Evolutionary conservation across 805 yeast genomes (phyloP), one percentile per base, ranked within the genome.

Genomic region (Ogataea philodendri): DNA sequence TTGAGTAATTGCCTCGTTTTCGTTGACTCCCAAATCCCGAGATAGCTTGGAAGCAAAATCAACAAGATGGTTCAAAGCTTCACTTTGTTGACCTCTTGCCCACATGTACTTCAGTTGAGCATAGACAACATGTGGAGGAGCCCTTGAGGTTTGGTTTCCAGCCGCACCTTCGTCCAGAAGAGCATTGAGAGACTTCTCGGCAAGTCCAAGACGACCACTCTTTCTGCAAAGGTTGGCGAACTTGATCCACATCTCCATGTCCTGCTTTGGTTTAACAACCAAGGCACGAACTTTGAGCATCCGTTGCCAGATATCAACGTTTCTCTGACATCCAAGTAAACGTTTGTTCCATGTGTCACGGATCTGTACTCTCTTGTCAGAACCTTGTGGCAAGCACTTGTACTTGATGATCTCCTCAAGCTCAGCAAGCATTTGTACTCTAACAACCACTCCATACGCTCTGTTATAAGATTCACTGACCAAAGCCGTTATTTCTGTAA

Each of bases 251-350:
- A 89, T 86, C 35, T 85, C 93, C 93, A 89, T 84, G 56, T 93
- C 97, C 52, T 93, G 95, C 48, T 89, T 86, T 2, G 98, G 99
- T 45, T 83, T 82, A 28, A 93, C 84, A 9, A 93, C 97, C 30
- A 93, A 69, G 0, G 97, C 90, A 38, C 98, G 72, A 2, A 90
- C 96, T 57, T 89, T 85, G 42, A 93, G 70, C 78, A 93, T 81
- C 54, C 97, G 71, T 59, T 90, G 97, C 98, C 99, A 93, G n/a
- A 89, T 88, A 63, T 93, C 99, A 33, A 93, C 97, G 63, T 93
- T 93, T 49, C 93, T 74, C 63, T 93, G 98, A 55, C 97, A 88
- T 2, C 97, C 97, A 42, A 86, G 65, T 32, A 93, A 66, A 51
- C 99, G 74, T 33, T 85, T 84, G 54, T 85, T 87, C 98, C 98